Evolutionary conservation across 1,284 basidiomycete genomes (phyloP).

Genomic region (Ceratorhiza oryzae-sativae): DNA sequence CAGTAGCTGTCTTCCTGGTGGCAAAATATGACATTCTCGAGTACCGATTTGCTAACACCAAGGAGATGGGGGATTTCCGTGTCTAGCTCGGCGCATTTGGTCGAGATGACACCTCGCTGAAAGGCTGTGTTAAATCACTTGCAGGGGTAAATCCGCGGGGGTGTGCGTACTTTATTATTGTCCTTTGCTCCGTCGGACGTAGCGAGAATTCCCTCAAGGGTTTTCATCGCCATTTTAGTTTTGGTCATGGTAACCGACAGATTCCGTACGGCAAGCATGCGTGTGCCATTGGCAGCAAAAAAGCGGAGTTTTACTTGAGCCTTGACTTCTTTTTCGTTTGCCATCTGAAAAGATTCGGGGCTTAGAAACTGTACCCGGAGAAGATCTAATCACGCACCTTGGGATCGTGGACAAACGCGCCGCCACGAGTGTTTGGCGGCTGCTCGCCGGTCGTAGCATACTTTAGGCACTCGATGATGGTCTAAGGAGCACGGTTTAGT

Average conservation of each 20-base stretch:
- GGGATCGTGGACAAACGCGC: conserved; percentile 97
- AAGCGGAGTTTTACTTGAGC: conserved; percentile 97
- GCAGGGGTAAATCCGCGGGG: not conserved
- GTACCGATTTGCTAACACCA: conserved; percentile 96
- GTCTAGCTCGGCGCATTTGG: conserved; percentile 97
- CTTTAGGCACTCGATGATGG: conserved; percentile 99
- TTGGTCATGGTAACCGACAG: conserved; percentile 95
- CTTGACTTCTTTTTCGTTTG: conserved; percentile 97
- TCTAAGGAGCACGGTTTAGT: conserved; percentile 52
- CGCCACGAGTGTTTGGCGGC: conserved; percentile 96
- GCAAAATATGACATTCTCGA: conserved; percentile 99
- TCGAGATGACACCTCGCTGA: conserved; percentile 88
- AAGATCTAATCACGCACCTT: conserved; percentile 56
- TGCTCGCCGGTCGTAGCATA: conserved; percentile 98
- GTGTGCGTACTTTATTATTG: conserved; percentile 66
- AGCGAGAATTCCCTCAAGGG: conserved; percentile 90
- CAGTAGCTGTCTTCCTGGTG: conserved; percentile 99
- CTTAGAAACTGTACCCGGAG: too few species aligned
- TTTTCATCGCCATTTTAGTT: conserved; percentile 94
- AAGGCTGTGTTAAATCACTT: not conserved
- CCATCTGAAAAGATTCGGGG: conserved; percentile 65
- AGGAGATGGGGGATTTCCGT: conserved; percentile 89
- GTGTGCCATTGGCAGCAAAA: conserved; percentile 82
- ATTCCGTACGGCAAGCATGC: conserved; percentile 94
- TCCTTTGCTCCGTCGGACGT: conserved; percentile 67